phyloP scores from a whole-genome alignment of 2,329 filamentous ascomycete genomes.

The Colletotrichum gloeosporioides region DNA sequence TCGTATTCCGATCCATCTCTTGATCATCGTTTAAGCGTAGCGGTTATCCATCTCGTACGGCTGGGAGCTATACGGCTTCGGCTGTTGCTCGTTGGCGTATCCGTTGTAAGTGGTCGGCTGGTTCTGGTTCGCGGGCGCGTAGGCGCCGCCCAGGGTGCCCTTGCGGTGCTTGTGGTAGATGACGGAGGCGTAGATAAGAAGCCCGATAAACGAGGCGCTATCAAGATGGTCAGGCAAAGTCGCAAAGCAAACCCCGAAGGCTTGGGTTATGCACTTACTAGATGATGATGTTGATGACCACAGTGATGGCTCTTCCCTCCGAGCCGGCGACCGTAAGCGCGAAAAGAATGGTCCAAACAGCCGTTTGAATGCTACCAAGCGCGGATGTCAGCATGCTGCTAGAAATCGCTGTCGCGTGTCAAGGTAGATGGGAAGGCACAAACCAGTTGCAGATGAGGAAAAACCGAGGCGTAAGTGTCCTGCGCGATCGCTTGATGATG shows the following conservation, averaged over 20 bases:
- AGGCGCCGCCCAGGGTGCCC: constrained; percentile 9
- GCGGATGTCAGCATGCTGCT: neutral
- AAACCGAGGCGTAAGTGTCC: constrained; percentile 34
- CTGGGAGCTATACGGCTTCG: neutral
- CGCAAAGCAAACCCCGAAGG: too few species aligned
- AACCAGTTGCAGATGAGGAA: constrained; percentile 30
- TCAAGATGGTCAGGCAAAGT: neutral
- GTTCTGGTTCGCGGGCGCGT: constrained; percentile 6
- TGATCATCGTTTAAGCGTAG: neutral
- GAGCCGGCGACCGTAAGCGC: constrained; percentile 25
- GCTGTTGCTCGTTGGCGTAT: neutral
- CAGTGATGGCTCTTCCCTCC: neutral
- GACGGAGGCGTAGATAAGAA: constrained; percentile 35
- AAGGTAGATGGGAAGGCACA: neutral
- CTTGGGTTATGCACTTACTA: constrained; percentile 26
- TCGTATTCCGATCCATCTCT: neutral
- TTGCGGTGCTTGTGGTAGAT: constrained; percentile 30
- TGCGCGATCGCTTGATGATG: constrained; percentile 35
- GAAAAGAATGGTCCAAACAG: constrained; percentile 31
- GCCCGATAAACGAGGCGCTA: constrained; percentile 36
- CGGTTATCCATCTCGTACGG: neutral
- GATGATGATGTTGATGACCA: constrained; percentile 28
- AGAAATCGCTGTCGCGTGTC: neutral
- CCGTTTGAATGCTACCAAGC: constrained; percentile 32
- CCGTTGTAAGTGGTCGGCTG: neutral